Base-by-base conservation (phyloP, 83 land plant genomes). In the Isoetes engelmannii region DNA sequence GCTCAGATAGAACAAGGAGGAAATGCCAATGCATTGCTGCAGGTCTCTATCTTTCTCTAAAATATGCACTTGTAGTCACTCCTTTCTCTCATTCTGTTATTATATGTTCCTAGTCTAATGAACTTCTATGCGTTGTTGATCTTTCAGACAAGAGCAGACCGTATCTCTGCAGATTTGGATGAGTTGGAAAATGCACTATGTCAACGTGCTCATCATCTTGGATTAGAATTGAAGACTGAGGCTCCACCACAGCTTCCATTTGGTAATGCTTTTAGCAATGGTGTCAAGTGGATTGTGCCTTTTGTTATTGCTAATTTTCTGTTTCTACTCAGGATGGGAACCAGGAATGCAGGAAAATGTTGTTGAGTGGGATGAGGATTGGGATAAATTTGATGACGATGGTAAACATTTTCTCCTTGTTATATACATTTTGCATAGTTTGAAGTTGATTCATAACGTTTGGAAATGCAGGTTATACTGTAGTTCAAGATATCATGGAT, bases 311-410 rank as follows among this genome's bases (percentile, higher is more conserved):
- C 20, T 44, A n/a, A 0, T 46, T 61, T 42, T 67, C 17, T 63
- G 7, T 44, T 60, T 43, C 1, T 71, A 20, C 20, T 18, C 63
- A 93, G 98, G 96, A 41, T 90, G 99, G 99, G 90, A 86, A 77
- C 84, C 85, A 71, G 92, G 88, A 7, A 79, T 88, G 50, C 93
- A 84, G 76, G 89, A 81, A 61, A 86, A 72, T 67, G 86, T 90
- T 20, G 88, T 87, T 75, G 86, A 90, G 61, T 94, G 99, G 99
- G 90, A 86, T 86, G 96, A 88, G 75, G 87, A 88, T 64, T 94
- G 96, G 96, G 99, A 94, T 65, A 90, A 90, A 69, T 86, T 94
- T 78, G 90, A 85, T 68, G 99, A 90, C 62, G 90, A 88, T 81
- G 99, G 96, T 93, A 68, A 41, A 12, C 15, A 17, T 51, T 51